Base-by-base conservation (phyloP, 305 asterid genomes). In the Solanum chacoense region DNA sequence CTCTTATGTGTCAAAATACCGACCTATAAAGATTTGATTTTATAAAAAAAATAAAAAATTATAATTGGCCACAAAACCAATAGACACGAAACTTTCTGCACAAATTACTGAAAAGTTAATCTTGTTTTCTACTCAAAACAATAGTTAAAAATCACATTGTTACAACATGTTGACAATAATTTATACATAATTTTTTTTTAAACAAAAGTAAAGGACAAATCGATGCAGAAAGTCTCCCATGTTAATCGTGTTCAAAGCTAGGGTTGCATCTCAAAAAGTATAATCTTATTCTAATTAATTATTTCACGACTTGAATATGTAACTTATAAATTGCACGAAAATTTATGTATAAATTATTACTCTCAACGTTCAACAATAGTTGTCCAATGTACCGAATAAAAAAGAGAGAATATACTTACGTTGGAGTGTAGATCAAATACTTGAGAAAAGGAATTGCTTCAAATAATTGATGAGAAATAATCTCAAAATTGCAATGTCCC, bases 401-500 rank as follows among this genome's bases (percentile, higher is more conserved):
- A 32, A 9, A 75, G 6, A 75, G 40, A 79, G 42, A 79, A 1
- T 26, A 28, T 3, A 89, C 98, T 94, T 92, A 96, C 99, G 98
- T 96, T 22, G 98, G 98, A 9, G 99, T 93, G 81, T 94, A 96
- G 38, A 97, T 14, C 63, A 97, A 26, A 88, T 97, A 96, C 90
- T 88, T 92, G 80, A 97, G 93, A 78, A 94, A 85, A 7, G 98
- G 98, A 84, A 93, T 75, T 11, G 83, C 78, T 20, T 97, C 93
- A 90, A 95, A 97, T 20, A 96, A 85, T 80, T 88, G 94, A 93
- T 97, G 95, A 0, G 99, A 96, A 88, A 97, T 81, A 29, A 97
- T 93, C 80, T 97, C 99, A 31, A 93, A 92, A 69, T 97, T 96
- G 90, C 95, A 93, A 93, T 97, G 97, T 10, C 98, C 98, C 59